These are phyloP conservation scores for Gilbertella persicaria DNA, from an alignment of 371 early-diverging fungal species.

Conservation along the genomic window DNA sequence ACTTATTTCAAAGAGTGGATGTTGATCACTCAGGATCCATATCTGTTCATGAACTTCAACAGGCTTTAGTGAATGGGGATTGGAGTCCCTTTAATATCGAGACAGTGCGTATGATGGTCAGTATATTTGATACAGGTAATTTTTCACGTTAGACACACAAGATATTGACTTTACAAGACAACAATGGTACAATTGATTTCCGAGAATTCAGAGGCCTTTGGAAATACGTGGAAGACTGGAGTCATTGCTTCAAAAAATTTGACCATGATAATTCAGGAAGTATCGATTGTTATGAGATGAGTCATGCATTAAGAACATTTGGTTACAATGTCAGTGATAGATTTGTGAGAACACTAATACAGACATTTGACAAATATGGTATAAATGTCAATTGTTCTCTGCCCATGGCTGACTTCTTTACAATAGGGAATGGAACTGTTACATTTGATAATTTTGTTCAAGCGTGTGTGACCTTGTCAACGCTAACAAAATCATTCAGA, in stretches of 20 bases:
- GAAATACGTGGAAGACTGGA: slow-evolving; percentile 74
- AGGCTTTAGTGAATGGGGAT: slow-evolving; percentile 67
- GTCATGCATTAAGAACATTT: slow-evolving; percentile 73
- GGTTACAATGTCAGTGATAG: slow-evolving; percentile 67
- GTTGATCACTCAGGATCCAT: slow-evolving; percentile 44
- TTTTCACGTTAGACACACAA: not conserved
- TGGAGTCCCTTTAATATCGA: slow-evolving; percentile 64
- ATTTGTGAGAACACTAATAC: slow-evolving; percentile 59
- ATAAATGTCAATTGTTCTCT: not conserved
- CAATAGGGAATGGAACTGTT: slow-evolving; percentile 54
- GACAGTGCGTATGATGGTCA: slow-evolving; percentile 60
- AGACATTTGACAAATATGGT: slow-evolving; percentile 75
- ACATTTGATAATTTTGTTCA: slow-evolving; percentile 88
- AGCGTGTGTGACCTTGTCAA: slow-evolving; percentile 78
- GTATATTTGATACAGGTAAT: slow-evolving; percentile 71
- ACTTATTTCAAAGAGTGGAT: slow-evolving; percentile 76
- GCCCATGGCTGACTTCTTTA: not conserved
- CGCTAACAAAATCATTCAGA: slow-evolving; percentile 77
- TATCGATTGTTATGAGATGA: slow-evolving; percentile 75
- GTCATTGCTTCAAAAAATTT: slow-evolving; percentile 77
- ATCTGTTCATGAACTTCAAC: slow-evolving; percentile 53
- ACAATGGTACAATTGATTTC: slow-evolving; percentile 93
- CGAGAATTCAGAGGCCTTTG: slow-evolving; percentile 86
- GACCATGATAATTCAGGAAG: slow-evolving; percentile 79
- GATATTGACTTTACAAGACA: slow-evolving; percentile 50